phyloP scores from a whole-genome alignment of 2,329 filamentous ascomycete genomes.

The Piedraia hortae region DNA sequence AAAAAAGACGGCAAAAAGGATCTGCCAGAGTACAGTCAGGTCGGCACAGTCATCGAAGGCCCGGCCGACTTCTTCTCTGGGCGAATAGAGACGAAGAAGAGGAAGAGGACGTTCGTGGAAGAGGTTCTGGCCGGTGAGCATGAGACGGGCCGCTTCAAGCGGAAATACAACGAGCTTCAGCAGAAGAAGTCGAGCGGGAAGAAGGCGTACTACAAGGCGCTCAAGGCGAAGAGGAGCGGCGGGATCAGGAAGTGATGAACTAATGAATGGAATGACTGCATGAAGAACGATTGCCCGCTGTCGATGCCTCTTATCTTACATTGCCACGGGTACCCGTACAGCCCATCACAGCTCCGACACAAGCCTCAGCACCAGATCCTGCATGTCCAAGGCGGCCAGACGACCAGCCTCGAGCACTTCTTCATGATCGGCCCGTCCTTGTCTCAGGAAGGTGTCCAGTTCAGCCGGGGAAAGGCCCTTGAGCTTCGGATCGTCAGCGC shows the following conservation, averaged over 20 bases:
- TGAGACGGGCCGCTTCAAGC: conserved; percentile 45
- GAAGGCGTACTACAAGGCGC: conserved; percentile 63
- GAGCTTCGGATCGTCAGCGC: conserved; percentile 28
- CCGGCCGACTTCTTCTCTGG: conserved; percentile 66
- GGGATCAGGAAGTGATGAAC: conserved; percentile 11
- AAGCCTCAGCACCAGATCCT: conserved; percentile 22
- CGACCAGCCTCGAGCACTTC: conserved; percentile 35
- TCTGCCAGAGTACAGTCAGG: conserved; percentile 59
- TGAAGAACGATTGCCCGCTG: conserved; percentile 1
- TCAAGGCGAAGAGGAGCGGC: conserved; percentile 30
- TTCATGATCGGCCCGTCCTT: conserved; percentile 34
- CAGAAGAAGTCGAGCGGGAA: conserved; percentile 59
- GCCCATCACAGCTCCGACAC: conserved; percentile 16
- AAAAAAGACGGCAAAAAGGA: conserved; percentile 57
- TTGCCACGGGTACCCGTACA: too few species aligned
- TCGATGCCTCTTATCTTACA: too few species aligned
- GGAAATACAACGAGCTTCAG: conserved; percentile 70
- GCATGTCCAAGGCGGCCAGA: conserved; percentile 33
- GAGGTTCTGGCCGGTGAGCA: conserved; percentile 48
- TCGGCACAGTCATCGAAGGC: conserved; percentile 69
- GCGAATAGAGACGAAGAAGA: conserved; percentile 60
- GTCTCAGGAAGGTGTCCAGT: conserved; percentile 26
- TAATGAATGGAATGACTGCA: too few species aligned
- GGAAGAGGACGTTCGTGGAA: conserved; percentile 64
- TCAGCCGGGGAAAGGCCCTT: conserved; percentile 23